phyloP scores from a whole-genome alignment of 768 basidiomycete species.

The Russula vinacea region DNA sequence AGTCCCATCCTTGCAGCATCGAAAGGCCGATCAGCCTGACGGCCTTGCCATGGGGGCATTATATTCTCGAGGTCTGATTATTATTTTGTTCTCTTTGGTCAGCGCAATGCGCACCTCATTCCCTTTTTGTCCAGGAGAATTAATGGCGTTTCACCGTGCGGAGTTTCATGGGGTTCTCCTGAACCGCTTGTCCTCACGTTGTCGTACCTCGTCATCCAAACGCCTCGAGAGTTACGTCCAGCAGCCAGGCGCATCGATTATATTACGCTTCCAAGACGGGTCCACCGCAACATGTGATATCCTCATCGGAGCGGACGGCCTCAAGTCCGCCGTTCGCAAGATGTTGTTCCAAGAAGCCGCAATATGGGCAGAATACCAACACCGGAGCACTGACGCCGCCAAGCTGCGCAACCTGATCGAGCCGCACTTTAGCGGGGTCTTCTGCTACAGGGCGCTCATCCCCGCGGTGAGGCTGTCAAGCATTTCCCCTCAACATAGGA shows the following conservation, averaged over 20 bases:
- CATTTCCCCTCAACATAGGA: constrained; percentile 47
- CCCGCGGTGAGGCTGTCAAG: constrained; percentile 46
- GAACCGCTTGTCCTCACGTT: constrained; percentile 42
- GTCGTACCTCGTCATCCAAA: constrained; percentile 51
- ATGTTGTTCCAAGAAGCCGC: constrained; percentile 38
- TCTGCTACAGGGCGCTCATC: constrained; percentile 59
- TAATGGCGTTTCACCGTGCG: constrained; percentile 54
- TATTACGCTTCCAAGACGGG: constrained; percentile 60
- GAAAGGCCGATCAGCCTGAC: constrained; percentile 57
- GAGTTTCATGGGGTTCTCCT: constrained; percentile 64
- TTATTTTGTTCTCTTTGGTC: background rate
- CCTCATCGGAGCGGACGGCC: constrained; percentile 64
- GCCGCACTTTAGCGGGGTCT: constrained; percentile 57
- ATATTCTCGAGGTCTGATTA: constrained; percentile 53
- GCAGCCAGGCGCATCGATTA: constrained; percentile 39
- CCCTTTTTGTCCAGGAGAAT: constrained; percentile 31
- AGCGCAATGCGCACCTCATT: background rate
- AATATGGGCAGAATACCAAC: constrained; percentile 37
- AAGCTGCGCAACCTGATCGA: constrained; percentile 38
- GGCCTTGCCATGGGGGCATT: constrained; percentile 55
- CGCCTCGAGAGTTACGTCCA: constrained; percentile 57
- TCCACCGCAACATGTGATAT: constrained; percentile 58
- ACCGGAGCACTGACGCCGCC: constrained; percentile 42
- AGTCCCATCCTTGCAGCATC: constrained; percentile 54
- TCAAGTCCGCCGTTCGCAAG: constrained; percentile 51